phyloP scores from a whole-genome alignment of 176 grass and related monocot genomes.

The Oryza coarctata region DNA sequence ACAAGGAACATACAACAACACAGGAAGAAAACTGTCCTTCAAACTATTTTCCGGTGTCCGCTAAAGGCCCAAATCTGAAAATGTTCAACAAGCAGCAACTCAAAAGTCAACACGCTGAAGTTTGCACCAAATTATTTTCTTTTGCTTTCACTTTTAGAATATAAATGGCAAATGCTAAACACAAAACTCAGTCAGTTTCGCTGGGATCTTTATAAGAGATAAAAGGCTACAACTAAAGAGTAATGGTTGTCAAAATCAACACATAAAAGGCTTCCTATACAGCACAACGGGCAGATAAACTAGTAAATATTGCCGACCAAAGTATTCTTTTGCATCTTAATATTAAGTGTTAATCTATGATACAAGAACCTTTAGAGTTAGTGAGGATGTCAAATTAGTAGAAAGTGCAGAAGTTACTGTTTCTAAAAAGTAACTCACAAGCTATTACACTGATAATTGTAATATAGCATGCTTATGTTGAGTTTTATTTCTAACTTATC shows the following conservation, averaged over 20 bases:
- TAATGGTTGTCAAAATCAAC: neutral
- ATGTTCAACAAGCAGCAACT: slow-evolving; percentile 7
- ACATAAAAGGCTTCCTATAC: neutral
- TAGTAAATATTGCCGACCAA: neutral
- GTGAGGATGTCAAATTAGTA: neutral
- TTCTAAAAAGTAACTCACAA: neutral
- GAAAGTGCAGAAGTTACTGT: neutral
- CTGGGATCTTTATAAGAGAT: neutral
- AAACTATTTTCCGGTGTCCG: slow-evolving; percentile 85
- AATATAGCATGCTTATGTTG: too few relatives aligned
- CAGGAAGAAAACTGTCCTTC: slow-evolving; percentile 22
- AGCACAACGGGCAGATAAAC: neutral
- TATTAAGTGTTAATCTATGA: neutral
- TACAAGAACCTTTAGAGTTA: neutral
- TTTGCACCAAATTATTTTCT: neutral
- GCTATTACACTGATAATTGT: too few relatives aligned
- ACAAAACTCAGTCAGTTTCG: neutral
- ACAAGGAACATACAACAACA: slow-evolving; percentile 31
- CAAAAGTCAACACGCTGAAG: neutral
- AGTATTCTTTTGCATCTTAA: neutral
- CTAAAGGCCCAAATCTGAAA: slow-evolving; percentile 98
- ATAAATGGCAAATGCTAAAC: neutral
- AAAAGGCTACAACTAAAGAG: neutral
- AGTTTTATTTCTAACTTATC: too few relatives aligned
- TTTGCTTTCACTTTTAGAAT: neutral